phyloP scores from a whole-genome alignment of 2,329 filamentous ascomycete species.

The Sclerotinia trifoliorum region DNA sequence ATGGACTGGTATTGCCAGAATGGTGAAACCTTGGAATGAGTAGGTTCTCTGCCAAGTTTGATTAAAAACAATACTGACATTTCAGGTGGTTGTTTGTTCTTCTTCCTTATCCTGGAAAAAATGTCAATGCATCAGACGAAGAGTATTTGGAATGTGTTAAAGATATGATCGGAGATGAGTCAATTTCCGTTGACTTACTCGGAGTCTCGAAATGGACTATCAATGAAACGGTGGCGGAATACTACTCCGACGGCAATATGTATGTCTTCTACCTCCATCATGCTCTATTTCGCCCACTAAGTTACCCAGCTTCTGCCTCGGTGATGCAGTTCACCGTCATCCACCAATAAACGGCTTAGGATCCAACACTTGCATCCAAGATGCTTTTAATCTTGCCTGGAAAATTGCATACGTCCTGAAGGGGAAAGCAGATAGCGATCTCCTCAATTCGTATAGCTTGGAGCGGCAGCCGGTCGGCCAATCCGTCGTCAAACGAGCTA shows the following conservation, averaged over 20 bases:
- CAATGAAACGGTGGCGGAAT: slow-evolving; percentile 60
- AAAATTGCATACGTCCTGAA: slow-evolving; percentile 51
- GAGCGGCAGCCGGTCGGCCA: slow-evolving; percentile 53
- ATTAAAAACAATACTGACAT: slow-evolving; percentile 20
- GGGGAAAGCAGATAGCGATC: slow-evolving; percentile 41
- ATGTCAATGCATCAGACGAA: slow-evolving; percentile 46
- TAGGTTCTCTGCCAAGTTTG: slow-evolving; percentile 15
- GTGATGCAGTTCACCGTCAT: slow-evolving; percentile 58
- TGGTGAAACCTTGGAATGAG: slow-evolving; percentile 64
- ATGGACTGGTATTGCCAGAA: slow-evolving; percentile 51
- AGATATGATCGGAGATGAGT: slow-evolving; percentile 56
- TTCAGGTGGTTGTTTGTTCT: slow-evolving; percentile 55
- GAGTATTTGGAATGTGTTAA: slow-evolving; percentile 49
- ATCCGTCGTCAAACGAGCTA: slow-evolving; percentile 47
- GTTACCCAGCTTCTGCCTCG: slow-evolving; percentile 45
- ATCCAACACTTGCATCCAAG: slow-evolving; percentile 58
- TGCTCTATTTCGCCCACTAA: not conserved
- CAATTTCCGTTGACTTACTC: slow-evolving; percentile 51
- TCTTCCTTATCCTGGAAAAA: slow-evolving; percentile 45
- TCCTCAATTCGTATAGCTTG: slow-evolving; percentile 46
- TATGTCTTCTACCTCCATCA: slow-evolving; percentile 10
- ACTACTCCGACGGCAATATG: slow-evolving; percentile 45
- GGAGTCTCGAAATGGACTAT: slow-evolving; percentile 57
- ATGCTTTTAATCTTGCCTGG: slow-evolving; percentile 57
- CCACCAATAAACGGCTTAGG: slow-evolving; percentile 57